Conservation (phyloP, 2,329 filamentous ascomycete genomes). For the Aspergillus ruber region DNA sequence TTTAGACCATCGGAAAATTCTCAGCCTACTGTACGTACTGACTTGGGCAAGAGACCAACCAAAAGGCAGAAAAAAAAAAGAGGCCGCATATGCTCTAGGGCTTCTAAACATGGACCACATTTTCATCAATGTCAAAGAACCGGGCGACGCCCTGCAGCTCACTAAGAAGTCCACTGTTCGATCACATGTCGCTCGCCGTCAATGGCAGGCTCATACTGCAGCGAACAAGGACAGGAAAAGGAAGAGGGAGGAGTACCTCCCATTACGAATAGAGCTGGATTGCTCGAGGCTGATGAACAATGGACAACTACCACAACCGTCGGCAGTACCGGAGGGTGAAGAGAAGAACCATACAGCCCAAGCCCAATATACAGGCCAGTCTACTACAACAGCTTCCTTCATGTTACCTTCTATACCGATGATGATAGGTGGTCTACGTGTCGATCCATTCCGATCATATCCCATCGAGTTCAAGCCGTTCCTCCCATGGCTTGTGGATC, state of each 20-base stretch:
- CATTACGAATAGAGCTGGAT: not conserved
- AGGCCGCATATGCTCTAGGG: no score
- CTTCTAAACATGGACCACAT: constrained; percentile 9
- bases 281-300: not conserved
- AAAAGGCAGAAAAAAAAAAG: no score
- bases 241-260: not conserved
- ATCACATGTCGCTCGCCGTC: constrained; percentile 20
- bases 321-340: not conserved
- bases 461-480: constrained; percentile 32
- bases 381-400: no score
- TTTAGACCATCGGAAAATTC: no score
- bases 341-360: not conserved
- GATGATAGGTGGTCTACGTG: constrained; percentile 19
- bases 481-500: constrained; percentile 25
- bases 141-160: constrained; percentile 19
- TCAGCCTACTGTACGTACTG: no score
- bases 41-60: no score
- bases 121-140: constrained; percentile 22
- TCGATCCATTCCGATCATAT: constrained; percentile 29
- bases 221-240: constrained; percentile 1
- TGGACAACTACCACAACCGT: not conserved
- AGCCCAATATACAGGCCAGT: no score
- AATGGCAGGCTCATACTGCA: constrained; percentile 13
- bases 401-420: constrained; percentile 6
- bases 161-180: constrained; percentile 18